Percentiles rank a stretch among this genome's conserved stretches.
Evolutionary conservation across 768 basidiomycete genomes (phyloP).

Genomic region (Lentinus tigrinus): DNA sequence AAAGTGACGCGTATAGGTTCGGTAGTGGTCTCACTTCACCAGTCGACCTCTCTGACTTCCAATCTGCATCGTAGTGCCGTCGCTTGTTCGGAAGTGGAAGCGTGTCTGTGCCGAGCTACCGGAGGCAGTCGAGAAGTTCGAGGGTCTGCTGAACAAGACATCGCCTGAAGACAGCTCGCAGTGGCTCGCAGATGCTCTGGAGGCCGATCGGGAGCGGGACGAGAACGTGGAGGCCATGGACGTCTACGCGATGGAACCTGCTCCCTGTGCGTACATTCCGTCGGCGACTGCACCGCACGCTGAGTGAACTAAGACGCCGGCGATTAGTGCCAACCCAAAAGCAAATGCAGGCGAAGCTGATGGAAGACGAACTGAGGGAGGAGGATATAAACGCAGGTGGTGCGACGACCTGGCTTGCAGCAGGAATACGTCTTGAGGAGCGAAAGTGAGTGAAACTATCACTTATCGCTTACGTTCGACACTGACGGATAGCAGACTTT

Average conservation of each 20-base stretch:
- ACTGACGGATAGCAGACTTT: not conserved
- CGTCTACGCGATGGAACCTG: not conserved
- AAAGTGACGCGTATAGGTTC: conserved; percentile 28
- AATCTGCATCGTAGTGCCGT: too few relatives aligned
- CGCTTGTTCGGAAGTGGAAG: not conserved
- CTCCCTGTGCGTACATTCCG: not conserved
- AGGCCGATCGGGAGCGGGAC: not conserved
- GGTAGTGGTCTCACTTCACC: not conserved
- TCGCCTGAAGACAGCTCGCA: not conserved
- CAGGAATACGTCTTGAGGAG: too few relatives aligned
- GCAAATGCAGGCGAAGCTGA: not conserved
- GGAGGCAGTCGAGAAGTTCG: not conserved
- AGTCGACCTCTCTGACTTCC: too few relatives aligned
- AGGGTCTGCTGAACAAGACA: not conserved
- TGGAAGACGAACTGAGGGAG: not conserved
- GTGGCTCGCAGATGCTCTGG: not conserved
- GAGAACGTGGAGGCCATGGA: not conserved
- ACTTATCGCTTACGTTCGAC: not conserved
- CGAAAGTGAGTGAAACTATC: too few relatives aligned
- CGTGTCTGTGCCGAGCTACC: not conserved
- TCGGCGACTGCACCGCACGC: not conserved
- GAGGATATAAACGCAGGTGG: too few relatives aligned
- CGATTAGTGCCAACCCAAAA: not conserved
- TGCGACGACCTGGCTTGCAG: too few relatives aligned
- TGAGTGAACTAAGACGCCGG: too few relatives aligned